phyloP scores from a whole-genome alignment of 75 land plant genomes.

The Pseudotsuga menziesii region DNA sequence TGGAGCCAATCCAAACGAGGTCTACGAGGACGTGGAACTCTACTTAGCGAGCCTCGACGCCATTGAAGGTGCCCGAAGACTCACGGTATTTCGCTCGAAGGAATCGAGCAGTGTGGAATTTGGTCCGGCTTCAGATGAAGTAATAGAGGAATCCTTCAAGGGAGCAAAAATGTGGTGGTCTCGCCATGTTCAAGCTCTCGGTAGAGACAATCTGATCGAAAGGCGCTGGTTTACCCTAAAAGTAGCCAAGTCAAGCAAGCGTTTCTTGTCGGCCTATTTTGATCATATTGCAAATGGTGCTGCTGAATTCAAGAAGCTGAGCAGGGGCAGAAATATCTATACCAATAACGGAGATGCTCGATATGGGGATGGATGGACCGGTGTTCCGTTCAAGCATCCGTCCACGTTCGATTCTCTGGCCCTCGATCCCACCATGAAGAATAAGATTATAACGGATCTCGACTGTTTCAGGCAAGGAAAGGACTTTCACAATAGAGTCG shows the following conservation, averaged over 20 bases:
- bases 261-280: slow-evolving; percentile 16
- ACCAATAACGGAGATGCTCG: slow-evolving; percentile 10
- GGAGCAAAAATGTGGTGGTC: slow-evolving; percentile 44
- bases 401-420: slow-evolving; percentile 29
- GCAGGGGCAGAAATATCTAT: slow-evolving; percentile 15
- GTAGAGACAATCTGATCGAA: slow-evolving; percentile 1
- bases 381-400: slow-evolving; percentile 29
- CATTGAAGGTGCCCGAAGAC: slow-evolving; percentile 20
- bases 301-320: neutral
- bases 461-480: slow-evolving; percentile 10
- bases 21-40: neutral
- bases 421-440: slow-evolving; percentile 17
- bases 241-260: slow-evolving; percentile 24
- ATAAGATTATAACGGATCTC: slow-evolving; percentile 17
- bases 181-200: neutral
- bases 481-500: slow-evolving; percentile 16
- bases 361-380: slow-evolving; percentile 9
- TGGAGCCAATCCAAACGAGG: neutral
- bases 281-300: slow-evolving; percentile 19
- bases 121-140: slow-evolving; percentile 43
- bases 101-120: slow-evolving; percentile 25
- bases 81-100: slow-evolving; percentile 27
- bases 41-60: slow-evolving; percentile 15
- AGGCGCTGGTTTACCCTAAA: slow-evolving; percentile 11
- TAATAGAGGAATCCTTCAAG: slow-evolving; percentile 26